Conservation (phyloP, 2,329 filamentous ascomycete genomes). For the Grosmannia clavigera region DNA sequence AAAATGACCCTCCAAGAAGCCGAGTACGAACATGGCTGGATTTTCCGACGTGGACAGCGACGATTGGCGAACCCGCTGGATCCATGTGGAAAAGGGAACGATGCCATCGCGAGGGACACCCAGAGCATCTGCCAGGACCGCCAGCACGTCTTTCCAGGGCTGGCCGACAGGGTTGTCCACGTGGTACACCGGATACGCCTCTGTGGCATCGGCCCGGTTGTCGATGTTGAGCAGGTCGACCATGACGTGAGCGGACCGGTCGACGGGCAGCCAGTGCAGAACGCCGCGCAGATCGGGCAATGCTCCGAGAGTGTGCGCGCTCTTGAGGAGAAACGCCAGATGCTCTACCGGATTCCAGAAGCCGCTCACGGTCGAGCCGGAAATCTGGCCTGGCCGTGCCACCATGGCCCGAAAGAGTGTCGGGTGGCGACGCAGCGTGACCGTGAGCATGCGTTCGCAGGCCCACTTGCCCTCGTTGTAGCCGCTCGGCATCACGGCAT, state of each 20-base stretch:
- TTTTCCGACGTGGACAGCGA: slow-evolving; percentile 12
- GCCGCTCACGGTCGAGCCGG: slow-evolving; percentile 34
- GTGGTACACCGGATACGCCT: slow-evolving; percentile 14
- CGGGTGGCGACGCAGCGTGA: slow-evolving; percentile 30
- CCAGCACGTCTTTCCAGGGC: slow-evolving; percentile 16
- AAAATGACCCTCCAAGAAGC: slow-evolving; percentile 20
- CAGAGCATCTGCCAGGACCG: slow-evolving; percentile 12
- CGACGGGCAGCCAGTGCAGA: slow-evolving; percentile 34
- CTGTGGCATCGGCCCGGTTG: slow-evolving; percentile 6
- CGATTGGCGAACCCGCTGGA: slow-evolving; percentile 15
- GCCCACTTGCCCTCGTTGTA: slow-evolving; percentile 40
- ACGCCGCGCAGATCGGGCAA: slow-evolving; percentile 27
- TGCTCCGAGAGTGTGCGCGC: slow-evolving; percentile 28
- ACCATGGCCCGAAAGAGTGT: slow-evolving; percentile 27
- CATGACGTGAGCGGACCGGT: slow-evolving; percentile 19
- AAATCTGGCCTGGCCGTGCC: slow-evolving; percentile 38
- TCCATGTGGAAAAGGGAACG: slow-evolving; percentile 18
- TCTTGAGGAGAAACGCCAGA: slow-evolving; percentile 35
- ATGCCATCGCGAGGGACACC: slow-evolving; percentile 12
- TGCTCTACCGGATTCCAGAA: slow-evolving; percentile 44
- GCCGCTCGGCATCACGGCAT: slow-evolving; percentile 29
- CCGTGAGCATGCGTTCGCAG: slow-evolving; percentile 36
- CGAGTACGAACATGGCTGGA: slow-evolving; percentile 16
- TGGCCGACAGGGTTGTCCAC: slow-evolving; percentile 19
- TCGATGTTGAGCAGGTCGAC: slow-evolving; percentile 14